Conservation (phyloP, 225 moss, liverwort and hornwort species). For the Bryum argenteum region DNA sequence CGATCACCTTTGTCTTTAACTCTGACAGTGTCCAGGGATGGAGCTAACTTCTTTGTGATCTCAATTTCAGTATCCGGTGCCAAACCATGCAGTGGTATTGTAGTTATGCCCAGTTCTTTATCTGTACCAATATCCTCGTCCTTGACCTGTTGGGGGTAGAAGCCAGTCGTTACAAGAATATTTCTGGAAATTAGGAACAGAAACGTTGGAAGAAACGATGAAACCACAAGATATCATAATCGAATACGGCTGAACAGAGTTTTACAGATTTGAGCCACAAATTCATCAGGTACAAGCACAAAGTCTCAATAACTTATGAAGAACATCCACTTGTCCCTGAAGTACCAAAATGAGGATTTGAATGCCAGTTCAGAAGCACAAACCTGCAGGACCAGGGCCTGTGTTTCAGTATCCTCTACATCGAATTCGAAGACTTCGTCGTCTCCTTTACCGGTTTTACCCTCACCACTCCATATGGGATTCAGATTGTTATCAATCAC, state of each 20-base stretch:
- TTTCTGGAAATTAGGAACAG: conserved; percentile 19
- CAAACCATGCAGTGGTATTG: conserved; percentile 53
- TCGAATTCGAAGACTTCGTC: conserved; percentile 70
- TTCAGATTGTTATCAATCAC: conserved; percentile 70
- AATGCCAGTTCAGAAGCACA: conserved; percentile 26
- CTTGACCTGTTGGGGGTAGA: conserved; percentile 58
- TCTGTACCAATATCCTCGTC: conserved; percentile 83
- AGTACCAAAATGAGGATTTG: not conserved
- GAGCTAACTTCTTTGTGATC: conserved; percentile 58
- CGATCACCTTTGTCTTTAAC: conserved; percentile 92
- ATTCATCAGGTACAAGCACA: conserved; percentile 17
- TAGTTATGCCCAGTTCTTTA: conserved; percentile 70
- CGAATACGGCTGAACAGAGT: not conserved
- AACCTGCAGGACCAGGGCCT: conserved; percentile 74
- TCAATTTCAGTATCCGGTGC: conserved; percentile 55
- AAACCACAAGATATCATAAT: conserved; percentile 18
- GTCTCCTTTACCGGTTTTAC: conserved; percentile 9
- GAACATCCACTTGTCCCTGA: not conserved
- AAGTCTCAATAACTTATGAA: not conserved
- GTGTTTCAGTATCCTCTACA: conserved; percentile 93
- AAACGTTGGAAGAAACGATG: conserved; percentile 20
- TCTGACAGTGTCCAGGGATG: conserved; percentile 69
- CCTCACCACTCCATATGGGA: conserved; percentile 63
- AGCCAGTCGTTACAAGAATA: conserved; percentile 6
- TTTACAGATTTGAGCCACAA: conserved; percentile 3